These are phyloP conservation scores for Solanum chilense DNA, from an alignment of 257 asterid genomes.

Conservation along the genomic window DNA sequence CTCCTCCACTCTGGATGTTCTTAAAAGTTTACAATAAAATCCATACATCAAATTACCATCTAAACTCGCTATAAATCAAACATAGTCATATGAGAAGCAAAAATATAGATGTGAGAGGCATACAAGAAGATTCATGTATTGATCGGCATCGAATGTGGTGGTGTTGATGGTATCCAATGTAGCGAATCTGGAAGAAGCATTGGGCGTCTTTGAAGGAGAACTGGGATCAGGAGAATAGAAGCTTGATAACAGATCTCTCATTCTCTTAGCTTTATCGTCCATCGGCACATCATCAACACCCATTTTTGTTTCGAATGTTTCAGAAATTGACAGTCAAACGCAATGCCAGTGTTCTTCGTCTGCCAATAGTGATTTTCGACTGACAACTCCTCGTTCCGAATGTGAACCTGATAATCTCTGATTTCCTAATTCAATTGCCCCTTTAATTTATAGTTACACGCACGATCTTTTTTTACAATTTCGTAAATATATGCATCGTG, in stretches of 20 bases:
- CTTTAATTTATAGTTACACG: neutral
- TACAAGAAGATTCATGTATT: conserved; percentile 97
- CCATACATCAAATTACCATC: neutral
- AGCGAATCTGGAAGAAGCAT: conserved; percentile 73
- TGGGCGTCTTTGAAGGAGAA: conserved; percentile 18
- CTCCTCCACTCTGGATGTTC: neutral
- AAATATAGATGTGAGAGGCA: neutral
- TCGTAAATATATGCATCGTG: too few species aligned
- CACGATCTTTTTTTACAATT: neutral
- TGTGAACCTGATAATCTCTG: neutral
- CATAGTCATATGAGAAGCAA: neutral
- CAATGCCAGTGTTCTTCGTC: neutral
- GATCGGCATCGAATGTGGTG: conserved; percentile 78
- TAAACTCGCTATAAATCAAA: neutral
- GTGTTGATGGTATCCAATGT: conserved; percentile 93
- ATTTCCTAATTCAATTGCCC: neutral
- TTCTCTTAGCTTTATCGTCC: conserved; percentile 95
- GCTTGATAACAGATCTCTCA: conserved; percentile 95
- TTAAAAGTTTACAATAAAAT: neutral
- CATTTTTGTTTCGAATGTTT: conserved; percentile 18
- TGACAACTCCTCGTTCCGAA: neutral
- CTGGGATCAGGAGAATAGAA: conserved; percentile 78
- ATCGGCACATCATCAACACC: conserved; percentile 51
- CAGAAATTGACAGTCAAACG: neutral
- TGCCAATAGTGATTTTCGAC: neutral